A percentile compares a stretch with the other conserved stretches of the same genome.
These are phyloP conservation scores for Aspergillus baeticus DNA, from an alignment of 495 filamentous ascomycete genomes.

Conservation along the genomic window DNA sequence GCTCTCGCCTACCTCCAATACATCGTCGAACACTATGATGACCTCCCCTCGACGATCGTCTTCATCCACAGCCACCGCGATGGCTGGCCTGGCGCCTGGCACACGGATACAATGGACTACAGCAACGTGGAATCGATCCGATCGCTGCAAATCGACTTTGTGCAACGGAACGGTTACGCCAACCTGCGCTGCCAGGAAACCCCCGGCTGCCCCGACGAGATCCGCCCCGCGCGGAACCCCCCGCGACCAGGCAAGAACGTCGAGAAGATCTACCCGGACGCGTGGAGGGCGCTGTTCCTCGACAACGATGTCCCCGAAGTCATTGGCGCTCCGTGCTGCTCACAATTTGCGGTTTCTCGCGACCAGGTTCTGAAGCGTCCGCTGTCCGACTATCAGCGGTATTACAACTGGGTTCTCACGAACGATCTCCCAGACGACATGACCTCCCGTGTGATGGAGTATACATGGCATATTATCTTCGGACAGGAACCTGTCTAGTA, in stretches of 20 bases:
- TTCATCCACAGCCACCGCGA: slow-evolving; percentile 46
- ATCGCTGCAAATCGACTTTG: slow-evolving; percentile 34
- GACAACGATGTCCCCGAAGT: slow-evolving; percentile 44
- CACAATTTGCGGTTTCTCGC: slow-evolving; percentile 65
- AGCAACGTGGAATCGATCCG: slow-evolving; percentile 45
- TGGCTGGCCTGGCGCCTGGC: slow-evolving; percentile 43
- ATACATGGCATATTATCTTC: slow-evolving; percentile 57
- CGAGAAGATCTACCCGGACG: slow-evolving; percentile 39
- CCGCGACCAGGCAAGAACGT: slow-evolving; percentile 53
- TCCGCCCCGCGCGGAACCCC: slow-evolving; percentile 40
- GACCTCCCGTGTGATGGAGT: slow-evolving; percentile 50
- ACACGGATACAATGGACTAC: slow-evolving; percentile 44
- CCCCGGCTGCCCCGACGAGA: slow-evolving; percentile 41
- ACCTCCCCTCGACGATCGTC: slow-evolving; percentile 38
- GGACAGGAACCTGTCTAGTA: slow-evolving; percentile 51
- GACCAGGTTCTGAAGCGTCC: slow-evolving; percentile 50
- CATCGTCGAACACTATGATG: slow-evolving; percentile 47
- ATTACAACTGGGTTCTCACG: slow-evolving; percentile 58
- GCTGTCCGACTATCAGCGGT: slow-evolving; percentile 53
- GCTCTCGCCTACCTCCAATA: slow-evolving; percentile 49
- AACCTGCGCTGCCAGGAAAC: slow-evolving; percentile 42
- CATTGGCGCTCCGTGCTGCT: slow-evolving; percentile 60
- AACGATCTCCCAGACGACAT: slow-evolving; percentile 46
- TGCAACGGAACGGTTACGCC: slow-evolving; percentile 37
- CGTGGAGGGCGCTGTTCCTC: slow-evolving; percentile 45